Percentiles rank a stretch among this genome's conserved stretches.
Evolutionary conservation across 2,329 filamentous ascomycete genomes (phyloP).

Genomic region (Hirsutella thompsonii): DNA sequence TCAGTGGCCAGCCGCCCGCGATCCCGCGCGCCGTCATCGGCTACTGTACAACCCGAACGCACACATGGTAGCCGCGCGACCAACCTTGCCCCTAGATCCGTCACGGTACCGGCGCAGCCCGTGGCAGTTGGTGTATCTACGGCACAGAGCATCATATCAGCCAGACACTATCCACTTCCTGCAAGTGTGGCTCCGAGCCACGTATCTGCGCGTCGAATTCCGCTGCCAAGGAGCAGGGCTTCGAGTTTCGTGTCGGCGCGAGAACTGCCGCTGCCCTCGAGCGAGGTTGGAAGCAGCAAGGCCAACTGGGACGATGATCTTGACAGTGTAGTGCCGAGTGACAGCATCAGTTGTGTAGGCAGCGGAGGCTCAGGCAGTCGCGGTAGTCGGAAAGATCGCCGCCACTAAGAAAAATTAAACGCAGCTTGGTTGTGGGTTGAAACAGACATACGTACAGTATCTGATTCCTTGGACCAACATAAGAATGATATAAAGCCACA

Average conservation of each 20-base stretch:
- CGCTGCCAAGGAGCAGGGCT: slow-evolving; percentile 11
- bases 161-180: slow-evolving; percentile 1
- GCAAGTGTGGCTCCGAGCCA: slow-evolving; percentile 10
- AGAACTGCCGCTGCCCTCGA: slow-evolving; percentile 26
- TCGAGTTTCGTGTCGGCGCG: slow-evolving; percentile 17
- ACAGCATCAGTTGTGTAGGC: slow-evolving; percentile 51
- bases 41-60: neutral
- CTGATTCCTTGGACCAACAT: no score
- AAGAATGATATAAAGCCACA: no score
- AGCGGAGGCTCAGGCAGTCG: slow-evolving; percentile 14
- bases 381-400: slow-evolving; percentile 9
- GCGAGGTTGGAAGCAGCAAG: slow-evolving; percentile 26
- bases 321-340: slow-evolving; percentile 43
- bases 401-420: no score
- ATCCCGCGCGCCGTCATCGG: neutral
- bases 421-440: no score
- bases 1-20: neutral
- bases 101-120: neutral
- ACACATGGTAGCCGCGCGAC: neutral
- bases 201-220: slow-evolving; percentile 19
- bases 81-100: neutral
- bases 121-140: neutral
- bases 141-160: slow-evolving; percentile 1
- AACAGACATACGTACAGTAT: no score
- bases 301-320: slow-evolving; percentile 33